phyloP scores from a whole-genome alignment of 148 eudicot species.

The Chenopodium quinoa region DNA sequence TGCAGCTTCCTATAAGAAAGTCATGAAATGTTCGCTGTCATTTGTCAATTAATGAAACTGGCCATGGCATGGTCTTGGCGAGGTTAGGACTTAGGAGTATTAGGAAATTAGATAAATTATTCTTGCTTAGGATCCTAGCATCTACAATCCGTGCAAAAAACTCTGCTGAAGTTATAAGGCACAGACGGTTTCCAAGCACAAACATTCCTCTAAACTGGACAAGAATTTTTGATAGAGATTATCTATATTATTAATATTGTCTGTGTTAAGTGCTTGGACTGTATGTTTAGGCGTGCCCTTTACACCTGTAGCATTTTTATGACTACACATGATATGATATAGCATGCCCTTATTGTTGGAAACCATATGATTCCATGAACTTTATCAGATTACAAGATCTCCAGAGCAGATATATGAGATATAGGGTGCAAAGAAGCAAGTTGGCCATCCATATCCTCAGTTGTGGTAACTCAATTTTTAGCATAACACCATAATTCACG shows the following conservation, averaged over 20 bases:
- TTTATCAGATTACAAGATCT: conserved; percentile 10
- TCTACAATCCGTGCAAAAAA: not conserved
- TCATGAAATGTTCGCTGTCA: not conserved
- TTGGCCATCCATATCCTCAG: not conserved
- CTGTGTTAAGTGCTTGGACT: not conserved
- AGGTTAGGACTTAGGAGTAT: not conserved
- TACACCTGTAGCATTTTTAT: conserved; percentile 6
- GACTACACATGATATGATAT: not conserved
- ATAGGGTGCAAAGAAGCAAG: conserved; percentile 10
- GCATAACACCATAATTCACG: not conserved
- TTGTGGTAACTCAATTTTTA: conserved; percentile 1
- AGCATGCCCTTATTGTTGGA: not conserved
- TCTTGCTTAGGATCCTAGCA: not conserved
- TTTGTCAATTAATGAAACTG: not conserved
- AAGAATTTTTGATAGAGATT: not conserved
- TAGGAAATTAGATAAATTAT: too few relatives aligned
- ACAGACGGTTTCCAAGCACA: not conserved
- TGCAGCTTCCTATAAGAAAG: not conserved
- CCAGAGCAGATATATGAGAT: not conserved
- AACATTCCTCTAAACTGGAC: not conserved
- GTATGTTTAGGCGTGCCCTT: not conserved
- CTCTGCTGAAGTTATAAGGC: not conserved
- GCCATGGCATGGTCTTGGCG: not conserved
- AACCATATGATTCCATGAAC: not conserved
- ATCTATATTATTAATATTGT: not conserved